phyloP scores from a whole-genome alignment of 1,284 basidiomycete species.

The Takashimella tepidaria region DNA sequence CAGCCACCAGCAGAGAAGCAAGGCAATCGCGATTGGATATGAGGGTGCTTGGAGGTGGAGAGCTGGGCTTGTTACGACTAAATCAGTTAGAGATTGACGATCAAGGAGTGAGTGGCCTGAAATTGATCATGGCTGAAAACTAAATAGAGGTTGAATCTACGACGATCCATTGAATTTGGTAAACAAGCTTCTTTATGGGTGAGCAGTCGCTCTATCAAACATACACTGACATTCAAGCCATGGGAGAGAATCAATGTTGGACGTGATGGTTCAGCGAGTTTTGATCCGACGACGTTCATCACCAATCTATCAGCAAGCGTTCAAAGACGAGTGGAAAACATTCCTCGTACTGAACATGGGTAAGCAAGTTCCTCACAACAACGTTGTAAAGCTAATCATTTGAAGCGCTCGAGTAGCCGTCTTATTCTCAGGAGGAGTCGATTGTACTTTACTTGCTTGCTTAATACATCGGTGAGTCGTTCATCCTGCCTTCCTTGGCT shows the following conservation, averaged over 20 bases:
- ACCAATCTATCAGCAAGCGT: conserved; percentile 45
- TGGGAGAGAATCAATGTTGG: neutral
- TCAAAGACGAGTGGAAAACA: conserved; percentile 48
- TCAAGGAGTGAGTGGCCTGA: neutral
- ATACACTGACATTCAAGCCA: neutral
- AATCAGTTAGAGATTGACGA: conserved; percentile 1
- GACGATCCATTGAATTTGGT: neutral
- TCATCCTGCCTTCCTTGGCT: neutral
- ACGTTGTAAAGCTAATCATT: neutral
- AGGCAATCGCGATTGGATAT: conserved; percentile 19
- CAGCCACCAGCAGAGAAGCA: conserved; percentile 19
- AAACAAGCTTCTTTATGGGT: neutral
- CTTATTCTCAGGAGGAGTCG: conserved; percentile 93
- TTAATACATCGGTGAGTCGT: conserved; percentile 63
- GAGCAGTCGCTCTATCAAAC: too few species aligned
- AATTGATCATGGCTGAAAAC: neutral
- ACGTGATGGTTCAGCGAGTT: neutral
- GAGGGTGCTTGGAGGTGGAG: conserved; percentile 33
- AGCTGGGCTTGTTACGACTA: conserved; percentile 26
- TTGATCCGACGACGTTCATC: conserved; percentile 39
- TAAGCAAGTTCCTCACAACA: conserved; percentile 5
- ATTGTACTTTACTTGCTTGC: conserved; percentile 78
- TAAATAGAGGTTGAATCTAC: neutral
- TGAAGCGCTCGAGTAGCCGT: conserved; percentile 64
- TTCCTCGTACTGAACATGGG: conserved; percentile 35